These are phyloP conservation scores for Punica granatum DNA, from an alignment of 345 rosid genomes.

Conservation along the genomic window DNA sequence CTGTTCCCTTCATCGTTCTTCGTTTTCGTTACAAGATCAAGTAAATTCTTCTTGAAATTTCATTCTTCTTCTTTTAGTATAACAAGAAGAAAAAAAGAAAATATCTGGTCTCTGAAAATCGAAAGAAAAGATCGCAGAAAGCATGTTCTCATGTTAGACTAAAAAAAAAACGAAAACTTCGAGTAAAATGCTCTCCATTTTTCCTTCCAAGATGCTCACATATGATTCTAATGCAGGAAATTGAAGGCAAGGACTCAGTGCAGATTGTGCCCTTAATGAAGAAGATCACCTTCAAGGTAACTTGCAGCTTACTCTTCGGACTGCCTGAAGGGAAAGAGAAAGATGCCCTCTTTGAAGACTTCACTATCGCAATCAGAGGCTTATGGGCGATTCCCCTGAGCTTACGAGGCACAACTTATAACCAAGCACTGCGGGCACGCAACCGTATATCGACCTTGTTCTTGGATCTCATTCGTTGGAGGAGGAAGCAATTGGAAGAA, in stretches of 20 bases:
- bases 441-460: background rate
- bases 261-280: conserved; percentile 29
- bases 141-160: too few relatives aligned
- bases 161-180: too few relatives aligned
- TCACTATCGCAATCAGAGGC: conserved; percentile 17
- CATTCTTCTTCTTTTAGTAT: background rate
- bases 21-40: too few relatives aligned
- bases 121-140: too few relatives aligned
- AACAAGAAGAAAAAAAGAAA: too few relatives aligned
- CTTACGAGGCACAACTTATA: conserved; percentile 16
- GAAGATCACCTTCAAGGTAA: conserved; percentile 28
- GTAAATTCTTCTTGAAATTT: conserved; percentile 10
- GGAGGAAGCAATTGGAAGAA: background rate
- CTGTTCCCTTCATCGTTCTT: too few relatives aligned
- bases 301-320: conserved; percentile 23
- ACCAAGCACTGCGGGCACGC: background rate
- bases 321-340: conserved; percentile 16
- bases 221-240: background rate
- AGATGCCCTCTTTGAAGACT: conserved; percentile 9
- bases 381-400: conserved; percentile 17
- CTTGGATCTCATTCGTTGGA: background rate
- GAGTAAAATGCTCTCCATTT: too few relatives aligned
- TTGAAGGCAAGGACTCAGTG: background rate
- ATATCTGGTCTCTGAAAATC: too few relatives aligned
- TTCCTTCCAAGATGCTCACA: too few relatives aligned